Base-by-base conservation (phyloP, 495 filamentous ascomycete species). In the Xylaria longipes region DNA sequence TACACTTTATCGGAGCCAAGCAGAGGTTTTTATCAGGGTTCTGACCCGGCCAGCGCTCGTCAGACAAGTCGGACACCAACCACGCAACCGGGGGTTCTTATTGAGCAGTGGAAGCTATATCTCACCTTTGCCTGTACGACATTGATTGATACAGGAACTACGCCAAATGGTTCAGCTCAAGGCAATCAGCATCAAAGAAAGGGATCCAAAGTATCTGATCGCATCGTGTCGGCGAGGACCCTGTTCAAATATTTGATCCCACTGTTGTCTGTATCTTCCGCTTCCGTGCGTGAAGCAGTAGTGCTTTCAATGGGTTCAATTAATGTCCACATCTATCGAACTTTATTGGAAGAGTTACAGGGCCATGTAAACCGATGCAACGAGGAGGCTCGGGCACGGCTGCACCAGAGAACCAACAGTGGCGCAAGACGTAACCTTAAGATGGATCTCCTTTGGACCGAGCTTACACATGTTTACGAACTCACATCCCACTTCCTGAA, bases 101-200 rank as follows among this genome's bases (percentile, higher is more conserved):
- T 98, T 70, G 96, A 98, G 77, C 96, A 99, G 80, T 99, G 95
- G 95, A 98, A 97, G 80, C 84, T 98, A n/a, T 98, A 98, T 78
- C 86, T 99, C 52, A 93, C 97, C 56, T 97, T 98, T 81, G 97
- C 97, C 7, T 99, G 97, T 79, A 97, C 94, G 11, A 99, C 97
- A 0, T 85, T 99, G 35, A 95, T 91, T 37, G 95, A 94, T 70
- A 89, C 93, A 22, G 95, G 94, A 22, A 89, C 86, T 22, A 85
- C 88, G 39, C 89, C 88, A 52, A 89, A 87, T 74, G 88, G 77
- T 61, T 71, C 77, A 76, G 74, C 88, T 81, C 87, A 82, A 73
- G 87, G 89, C 72, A 85, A 87, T n/a, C 93, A 97, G 74, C 95
- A 99, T 78, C 87, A 89, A 5, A 89, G 96, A 46, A 97, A 95